These are phyloP conservation scores for Eryngium alpinum DNA, from an alignment of 140 eudicot species.

Conservation along the genomic window DNA sequence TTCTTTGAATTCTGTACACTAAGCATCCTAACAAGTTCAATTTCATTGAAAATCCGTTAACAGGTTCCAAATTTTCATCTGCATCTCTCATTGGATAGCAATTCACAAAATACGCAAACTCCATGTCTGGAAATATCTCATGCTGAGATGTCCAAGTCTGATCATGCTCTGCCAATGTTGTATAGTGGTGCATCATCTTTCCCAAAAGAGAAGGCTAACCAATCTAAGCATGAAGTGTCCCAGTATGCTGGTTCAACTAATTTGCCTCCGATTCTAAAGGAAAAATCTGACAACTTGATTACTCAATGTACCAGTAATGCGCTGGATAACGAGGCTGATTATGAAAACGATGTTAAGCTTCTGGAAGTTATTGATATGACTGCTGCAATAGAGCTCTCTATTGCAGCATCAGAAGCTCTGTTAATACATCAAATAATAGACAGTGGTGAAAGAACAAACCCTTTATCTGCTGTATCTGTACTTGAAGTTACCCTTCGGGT, in stretches of 20 bases:
- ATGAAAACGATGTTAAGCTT: conserved; percentile 24
- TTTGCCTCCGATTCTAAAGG: conserved; percentile 28
- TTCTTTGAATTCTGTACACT: neutral
- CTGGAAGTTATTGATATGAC: conserved; percentile 28
- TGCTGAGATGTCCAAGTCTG: conserved; percentile 22
- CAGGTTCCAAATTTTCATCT: conserved; percentile 43
- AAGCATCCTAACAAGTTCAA: neutral
- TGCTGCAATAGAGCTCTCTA: conserved; percentile 64
- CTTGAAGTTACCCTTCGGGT: conserved; percentile 78
- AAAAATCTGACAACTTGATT: conserved; percentile 9
- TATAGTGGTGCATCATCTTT: conserved; percentile 21
- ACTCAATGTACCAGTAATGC: conserved; percentile 13
- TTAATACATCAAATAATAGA: conserved; percentile 53
- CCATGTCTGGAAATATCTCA: conserved; percentile 27
- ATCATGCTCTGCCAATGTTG: conserved; percentile 20
- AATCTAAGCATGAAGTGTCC: neutral
- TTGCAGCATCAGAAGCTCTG: conserved; percentile 83
- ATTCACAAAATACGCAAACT: conserved; percentile 29
- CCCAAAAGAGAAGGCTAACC: conserved; percentile 16
- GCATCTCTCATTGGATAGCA: conserved; percentile 38
- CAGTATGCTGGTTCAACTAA: conserved; percentile 19
- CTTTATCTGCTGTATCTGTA: conserved; percentile 36
- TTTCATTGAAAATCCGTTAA: conserved; percentile 14
- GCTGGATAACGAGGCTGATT: conserved; percentile 21
- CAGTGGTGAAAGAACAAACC: conserved; percentile 22